A percentile compares a stretch with the other conserved stretches of the same genome.
These are phyloP conservation scores for Alliaria petiolata DNA, from an alignment of 345 rosid genomes.

Conservation along the genomic window DNA sequence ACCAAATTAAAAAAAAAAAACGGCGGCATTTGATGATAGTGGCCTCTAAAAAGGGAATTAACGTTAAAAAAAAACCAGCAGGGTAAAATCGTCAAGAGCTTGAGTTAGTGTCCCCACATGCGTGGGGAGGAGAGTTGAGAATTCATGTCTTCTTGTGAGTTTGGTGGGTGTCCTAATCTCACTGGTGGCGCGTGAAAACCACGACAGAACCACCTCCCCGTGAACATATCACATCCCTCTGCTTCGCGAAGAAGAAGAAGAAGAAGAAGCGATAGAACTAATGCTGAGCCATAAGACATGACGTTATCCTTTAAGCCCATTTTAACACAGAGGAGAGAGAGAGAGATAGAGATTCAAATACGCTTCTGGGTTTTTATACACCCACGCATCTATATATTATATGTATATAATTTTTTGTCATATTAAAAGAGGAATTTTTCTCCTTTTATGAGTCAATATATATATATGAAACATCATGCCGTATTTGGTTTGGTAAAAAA, in stretches of 20 bases:
- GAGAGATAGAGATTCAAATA: conserved; percentile 31
- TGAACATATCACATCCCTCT: conserved; percentile 48
- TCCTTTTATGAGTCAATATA: not conserved
- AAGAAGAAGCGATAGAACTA: conserved; percentile 10
- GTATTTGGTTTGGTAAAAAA: not conserved
- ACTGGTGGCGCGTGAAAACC: conserved; percentile 19
- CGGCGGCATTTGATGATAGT: not conserved
- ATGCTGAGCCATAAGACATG: conserved; percentile 14
- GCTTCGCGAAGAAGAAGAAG: conserved; percentile 1
- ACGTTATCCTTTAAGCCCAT: conserved; percentile 22
- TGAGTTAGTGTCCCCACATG: conserved; percentile 25
- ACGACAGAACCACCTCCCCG: conserved; percentile 55
- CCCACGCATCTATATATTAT: conserved; percentile 19
- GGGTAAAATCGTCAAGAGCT: not conserved
- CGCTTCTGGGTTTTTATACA: conserved; percentile 24
- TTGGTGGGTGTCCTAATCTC: conserved; percentile 17
- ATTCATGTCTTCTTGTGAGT: conserved; percentile 18
- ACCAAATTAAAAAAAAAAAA: not conserved
- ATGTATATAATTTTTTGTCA: not conserved
- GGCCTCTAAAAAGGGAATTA: not conserved
- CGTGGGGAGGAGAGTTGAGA: conserved; percentile 14
- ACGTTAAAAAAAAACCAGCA: not conserved
- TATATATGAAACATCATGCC: not conserved
- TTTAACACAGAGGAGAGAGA: conserved; percentile 8
- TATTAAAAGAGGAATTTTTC: not conserved